A percentile compares a stretch with the other conserved stretches of the same genome.
These are phyloP conservation scores for Xylaria polymorpha DNA, from an alignment of 2,329 filamentous ascomycete species.

Conservation along the genomic window DNA sequence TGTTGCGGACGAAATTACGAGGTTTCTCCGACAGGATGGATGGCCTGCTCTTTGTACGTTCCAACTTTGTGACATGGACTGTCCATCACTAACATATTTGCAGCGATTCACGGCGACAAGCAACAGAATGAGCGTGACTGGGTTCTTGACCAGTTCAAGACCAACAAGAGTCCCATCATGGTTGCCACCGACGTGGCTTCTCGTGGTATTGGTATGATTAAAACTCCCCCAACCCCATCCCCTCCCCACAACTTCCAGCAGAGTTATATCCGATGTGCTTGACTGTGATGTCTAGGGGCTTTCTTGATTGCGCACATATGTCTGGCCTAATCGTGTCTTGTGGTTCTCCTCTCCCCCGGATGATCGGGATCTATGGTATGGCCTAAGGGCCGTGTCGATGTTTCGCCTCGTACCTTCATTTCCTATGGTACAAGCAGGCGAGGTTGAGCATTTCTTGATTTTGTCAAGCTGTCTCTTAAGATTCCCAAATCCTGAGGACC, in stretches of 20 bases:
- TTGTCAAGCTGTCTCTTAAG: constrained; percentile 75
- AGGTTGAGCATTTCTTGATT: constrained; percentile 82
- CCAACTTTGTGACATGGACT: constrained; percentile 55
- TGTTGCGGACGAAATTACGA: constrained; percentile 96
- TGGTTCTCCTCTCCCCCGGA: constrained; percentile 81
- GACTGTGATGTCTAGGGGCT: constrained; percentile 92
- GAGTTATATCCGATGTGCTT: constrained; percentile 75
- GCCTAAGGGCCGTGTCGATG: constrained; percentile 77
- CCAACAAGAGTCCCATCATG: constrained; percentile 99
- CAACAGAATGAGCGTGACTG: constrained; percentile 99
- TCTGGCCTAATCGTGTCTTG: constrained; percentile 87
- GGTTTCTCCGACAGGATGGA: constrained; percentile 95
- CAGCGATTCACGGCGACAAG: constrained; percentile 98
- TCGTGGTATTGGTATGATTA: constrained; percentile 97
- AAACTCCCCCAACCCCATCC: constrained; percentile 69
- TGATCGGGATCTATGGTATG: constrained; percentile 86
- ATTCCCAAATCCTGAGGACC: constrained; percentile 68
- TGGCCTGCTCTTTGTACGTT: constrained; percentile 94
- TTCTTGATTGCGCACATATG: constrained; percentile 89
- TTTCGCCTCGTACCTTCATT: constrained; percentile 77
- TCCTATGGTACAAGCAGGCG: constrained; percentile 76
- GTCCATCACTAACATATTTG: constrained; percentile 55
- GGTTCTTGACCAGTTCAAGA: constrained; percentile 99
- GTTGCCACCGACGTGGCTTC: constrained; percentile 99
- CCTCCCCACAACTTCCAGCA: constrained; percentile 67